Conservation (phyloP, 2,329 filamentous ascomycete genomes). For the Claviceps maximensis region DNA sequence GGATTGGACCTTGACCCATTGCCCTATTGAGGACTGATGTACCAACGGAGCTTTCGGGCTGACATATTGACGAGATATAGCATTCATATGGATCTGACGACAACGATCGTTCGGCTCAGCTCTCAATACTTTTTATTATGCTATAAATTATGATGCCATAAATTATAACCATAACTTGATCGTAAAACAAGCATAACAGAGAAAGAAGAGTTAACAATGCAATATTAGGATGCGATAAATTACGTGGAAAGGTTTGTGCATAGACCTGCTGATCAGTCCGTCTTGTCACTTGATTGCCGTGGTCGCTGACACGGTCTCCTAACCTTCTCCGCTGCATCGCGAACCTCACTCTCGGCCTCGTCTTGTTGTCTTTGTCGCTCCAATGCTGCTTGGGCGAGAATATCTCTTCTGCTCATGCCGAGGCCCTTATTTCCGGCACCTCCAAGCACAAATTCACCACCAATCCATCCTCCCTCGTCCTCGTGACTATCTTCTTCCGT, state of each 20-base stretch:
- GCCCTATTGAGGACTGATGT: constrained; percentile 28
- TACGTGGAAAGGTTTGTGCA: neutral
- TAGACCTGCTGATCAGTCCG: constrained; percentile 8
- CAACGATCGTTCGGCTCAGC: too few species aligned
- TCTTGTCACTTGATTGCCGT: constrained; percentile 13
- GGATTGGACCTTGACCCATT: constrained; percentile 45
- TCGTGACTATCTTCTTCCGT: constrained; percentile 41
- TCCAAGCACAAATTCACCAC: constrained; percentile 65
- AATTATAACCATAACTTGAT: neutral
- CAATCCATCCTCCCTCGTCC: constrained; percentile 65
- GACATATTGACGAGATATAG: neutral
- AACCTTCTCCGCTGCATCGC: constrained; percentile 17
- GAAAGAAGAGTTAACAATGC: neutral
- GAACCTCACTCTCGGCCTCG: constrained; percentile 19
- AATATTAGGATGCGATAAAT: constrained; percentile 8
- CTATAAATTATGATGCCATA: neutral
- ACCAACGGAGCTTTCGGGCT: neutral
- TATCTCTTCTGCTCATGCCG: constrained; percentile 55
- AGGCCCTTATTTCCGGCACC: constrained; percentile 31
- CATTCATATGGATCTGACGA: neutral
- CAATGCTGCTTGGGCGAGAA: constrained; percentile 44
- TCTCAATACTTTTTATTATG: neutral
- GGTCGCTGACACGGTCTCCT: constrained; percentile 16
- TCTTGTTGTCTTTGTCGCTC: constrained; percentile 22
- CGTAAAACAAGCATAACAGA: neutral